Evolutionary conservation across 1,284 basidiomycete species (phyloP).

Genomic region (Thecaphora thlaspeos): DNA sequence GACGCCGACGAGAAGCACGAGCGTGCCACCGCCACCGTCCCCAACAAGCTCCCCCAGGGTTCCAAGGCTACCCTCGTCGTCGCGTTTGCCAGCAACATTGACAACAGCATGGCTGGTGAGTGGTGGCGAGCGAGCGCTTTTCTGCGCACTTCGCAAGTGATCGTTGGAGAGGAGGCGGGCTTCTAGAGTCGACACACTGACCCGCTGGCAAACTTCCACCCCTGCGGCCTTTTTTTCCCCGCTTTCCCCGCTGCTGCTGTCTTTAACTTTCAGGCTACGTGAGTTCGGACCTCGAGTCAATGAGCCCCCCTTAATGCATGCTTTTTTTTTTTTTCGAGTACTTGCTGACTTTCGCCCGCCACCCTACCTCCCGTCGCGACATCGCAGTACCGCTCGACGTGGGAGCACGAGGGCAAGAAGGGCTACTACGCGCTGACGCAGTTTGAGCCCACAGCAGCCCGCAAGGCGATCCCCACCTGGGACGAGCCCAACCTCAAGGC

Average conservation of each 20-base stretch:
- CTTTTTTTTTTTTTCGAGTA: no score
- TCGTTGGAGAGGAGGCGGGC: no score
- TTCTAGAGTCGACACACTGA: no score
- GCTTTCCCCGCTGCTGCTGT: no score
- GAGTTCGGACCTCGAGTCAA: no score
- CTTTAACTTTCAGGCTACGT: no score
- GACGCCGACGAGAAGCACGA: constrained; percentile 58
- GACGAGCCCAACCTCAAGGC: constrained; percentile 92
- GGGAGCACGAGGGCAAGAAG: constrained; percentile 60
- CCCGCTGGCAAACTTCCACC: no score
- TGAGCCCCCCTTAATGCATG: no score
- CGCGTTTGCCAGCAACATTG: constrained; percentile 48
- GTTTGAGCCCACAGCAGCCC: constrained; percentile 78
- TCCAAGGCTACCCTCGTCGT: constrained; percentile 45
- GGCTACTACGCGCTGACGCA: constrained; percentile 53
- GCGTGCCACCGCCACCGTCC: constrained; percentile 44
- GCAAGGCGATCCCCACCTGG: constrained; percentile 68
- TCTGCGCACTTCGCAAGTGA: no score
- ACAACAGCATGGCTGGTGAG: constrained; percentile 51
- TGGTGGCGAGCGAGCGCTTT: no score
- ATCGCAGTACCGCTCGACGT: constrained; percentile 56
- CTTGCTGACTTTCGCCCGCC: no score
- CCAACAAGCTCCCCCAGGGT: constrained; percentile 41
- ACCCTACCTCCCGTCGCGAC: constrained; percentile 51
- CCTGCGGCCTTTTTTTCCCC: no score